phyloP scores from a whole-genome alignment of 805 yeast species.

The Ogataea trehaloabstinens region DNA sequence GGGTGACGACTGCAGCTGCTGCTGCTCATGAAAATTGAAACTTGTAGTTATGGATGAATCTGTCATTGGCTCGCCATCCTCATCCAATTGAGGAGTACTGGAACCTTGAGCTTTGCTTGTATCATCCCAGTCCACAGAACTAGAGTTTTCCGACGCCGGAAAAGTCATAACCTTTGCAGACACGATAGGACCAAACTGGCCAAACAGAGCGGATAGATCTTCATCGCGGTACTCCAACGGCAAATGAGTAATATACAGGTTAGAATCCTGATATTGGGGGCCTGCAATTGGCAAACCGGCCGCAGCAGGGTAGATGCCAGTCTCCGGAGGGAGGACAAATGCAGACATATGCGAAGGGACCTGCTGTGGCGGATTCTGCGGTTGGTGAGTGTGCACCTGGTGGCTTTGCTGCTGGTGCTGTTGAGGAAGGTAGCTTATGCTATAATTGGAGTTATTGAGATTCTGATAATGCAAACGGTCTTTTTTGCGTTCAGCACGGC shows the following conservation, averaged over 20 bases:
- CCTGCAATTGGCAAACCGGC: constrained; percentile 43
- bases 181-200: constrained; percentile 47
- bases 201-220: constrained; percentile 44
- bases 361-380: not conserved
- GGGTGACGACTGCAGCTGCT: constrained; percentile 1
- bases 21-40: not conserved
- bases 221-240: constrained; percentile 55
- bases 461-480: constrained; percentile 27
- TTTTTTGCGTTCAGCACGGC: constrained; percentile 44
- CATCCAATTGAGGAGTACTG: constrained; percentile 8
- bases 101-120: constrained; percentile 23
- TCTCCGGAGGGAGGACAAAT: constrained; percentile 28
- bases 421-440: constrained; percentile 10
- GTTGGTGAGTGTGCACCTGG: not conserved
- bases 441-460: constrained; percentile 17
- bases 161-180: constrained; percentile 57
- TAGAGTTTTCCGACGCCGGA: constrained; percentile 16
- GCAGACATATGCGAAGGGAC: constrained; percentile 16
- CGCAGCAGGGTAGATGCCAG: constrained; percentile 27
- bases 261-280: constrained; percentile 61
- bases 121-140: not conserved
- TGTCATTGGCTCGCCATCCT: not conserved
- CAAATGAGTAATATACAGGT: constrained; percentile 67
- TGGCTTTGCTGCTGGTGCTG: constrained; percentile 4
- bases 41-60: constrained; percentile 4